Evolutionary conservation across 2,329 filamentous ascomycete species (phyloP), one percentile per base, ranked within the genome.

Genomic region (Aureobasidium musti): DNA sequence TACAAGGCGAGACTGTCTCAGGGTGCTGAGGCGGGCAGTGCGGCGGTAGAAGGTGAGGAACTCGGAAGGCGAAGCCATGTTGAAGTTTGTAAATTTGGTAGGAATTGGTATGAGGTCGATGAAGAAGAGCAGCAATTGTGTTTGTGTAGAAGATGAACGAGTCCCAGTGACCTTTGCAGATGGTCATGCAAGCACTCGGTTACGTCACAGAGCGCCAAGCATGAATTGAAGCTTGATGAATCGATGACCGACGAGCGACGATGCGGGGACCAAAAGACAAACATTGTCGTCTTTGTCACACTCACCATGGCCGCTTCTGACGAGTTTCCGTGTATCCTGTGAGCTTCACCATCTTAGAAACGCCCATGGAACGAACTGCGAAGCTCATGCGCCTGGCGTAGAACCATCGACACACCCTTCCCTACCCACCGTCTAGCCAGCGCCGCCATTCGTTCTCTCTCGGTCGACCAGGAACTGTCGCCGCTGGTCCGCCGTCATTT

Each of bases 391-490:
- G 61, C 35, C 47, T 23, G 41, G 23, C 37, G 39, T 74, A 93
- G 91, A 73, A 87, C 84, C 68, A 85, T 97, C 69, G 83, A 88
- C 72, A 84, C 95, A 67, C 94, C 95, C 52, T 90, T 98, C 75
- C 93, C 93, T 23, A 91, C 88, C 47, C 77, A 87, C 41, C 89
- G 91, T 69, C 87, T 97, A 54, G 92, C 94, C 63, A 84, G 83
- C 54, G 87, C 90, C 56, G 92, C 94, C 50, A 84, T 91, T 41
- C 85, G 86, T 72, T 86, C 92, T 45, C 84, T 98, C 50, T 83
- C 88, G 67, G 93, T 98, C 72, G 95, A 99, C 79, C 85, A 88
- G 69, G 95, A 99, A 77, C 85, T 98, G 59, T 98, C 94, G 1
- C 86, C 90, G 17, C 85, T 95, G 13, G 94, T 98, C 65, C 85